Percentiles rank a stretch among this genome's conserved stretches.
These are phyloP conservation scores for Coemansia interrupta DNA, from an alignment of 192 early-diverging fungal genomes.

Conservation along the genomic window DNA sequence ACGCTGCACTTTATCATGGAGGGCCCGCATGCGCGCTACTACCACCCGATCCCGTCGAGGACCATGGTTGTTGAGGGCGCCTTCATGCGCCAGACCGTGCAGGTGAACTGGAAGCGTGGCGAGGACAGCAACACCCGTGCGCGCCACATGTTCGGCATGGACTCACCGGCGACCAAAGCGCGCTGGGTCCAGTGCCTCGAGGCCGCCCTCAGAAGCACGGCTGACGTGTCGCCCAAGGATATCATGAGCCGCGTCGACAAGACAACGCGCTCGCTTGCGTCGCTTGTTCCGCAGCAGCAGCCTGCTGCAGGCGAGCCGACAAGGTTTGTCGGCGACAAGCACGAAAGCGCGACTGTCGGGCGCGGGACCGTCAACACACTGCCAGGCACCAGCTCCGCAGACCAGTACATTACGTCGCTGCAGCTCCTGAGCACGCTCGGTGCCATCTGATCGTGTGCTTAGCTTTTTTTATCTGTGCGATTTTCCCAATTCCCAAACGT, in stretches of 20 bases:
- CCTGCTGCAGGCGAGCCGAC: background rate
- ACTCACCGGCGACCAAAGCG: slow-evolving; percentile 35
- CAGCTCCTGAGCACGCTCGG: slow-evolving; percentile 33
- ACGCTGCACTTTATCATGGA: slow-evolving; percentile 47
- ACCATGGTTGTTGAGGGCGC: slow-evolving; percentile 50
- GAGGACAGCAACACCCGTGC: slow-evolving; percentile 23
- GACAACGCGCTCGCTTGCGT: slow-evolving; percentile 34
- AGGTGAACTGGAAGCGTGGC: slow-evolving; percentile 41
- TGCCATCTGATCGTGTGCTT: background rate
- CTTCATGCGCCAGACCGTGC: slow-evolving; percentile 53
- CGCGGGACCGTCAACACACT: background rate
- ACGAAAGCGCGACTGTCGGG: slow-evolving; percentile 6
- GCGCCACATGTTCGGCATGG: slow-evolving; percentile 52
- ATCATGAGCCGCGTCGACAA: slow-evolving; percentile 25
- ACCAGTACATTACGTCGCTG: slow-evolving; percentile 24
- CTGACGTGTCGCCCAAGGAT: slow-evolving; percentile 18
- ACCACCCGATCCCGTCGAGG: slow-evolving; percentile 51
- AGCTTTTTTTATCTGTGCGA: background rate
- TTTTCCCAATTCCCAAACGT: background rate
- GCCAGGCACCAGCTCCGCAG: slow-evolving; percentile 7
- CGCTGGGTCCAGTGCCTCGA: slow-evolving; percentile 37
- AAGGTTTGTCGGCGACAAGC: slow-evolving; percentile 7
- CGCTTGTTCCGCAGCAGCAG: slow-evolving; percentile 8
- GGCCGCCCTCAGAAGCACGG: slow-evolving; percentile 23
- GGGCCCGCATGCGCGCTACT: slow-evolving; percentile 48